Conservation (phyloP, 768 basidiomycete species). For the Hypholoma fasciculare region DNA sequence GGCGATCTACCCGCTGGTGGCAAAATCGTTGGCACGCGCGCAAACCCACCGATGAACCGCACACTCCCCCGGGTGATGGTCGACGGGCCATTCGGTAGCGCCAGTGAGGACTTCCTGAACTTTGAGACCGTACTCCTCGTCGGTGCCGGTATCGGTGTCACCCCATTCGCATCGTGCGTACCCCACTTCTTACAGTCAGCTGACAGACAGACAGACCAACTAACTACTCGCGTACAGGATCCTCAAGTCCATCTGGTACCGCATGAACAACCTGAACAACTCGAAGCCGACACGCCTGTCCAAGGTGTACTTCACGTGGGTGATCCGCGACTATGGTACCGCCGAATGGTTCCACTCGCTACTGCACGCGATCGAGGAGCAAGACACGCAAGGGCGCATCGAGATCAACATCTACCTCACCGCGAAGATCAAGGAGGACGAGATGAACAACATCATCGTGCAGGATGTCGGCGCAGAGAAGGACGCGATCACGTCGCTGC, state of each 20-base stretch:
- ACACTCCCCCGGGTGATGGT: slow-evolving; percentile 92
- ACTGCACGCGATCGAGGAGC: slow-evolving; percentile 89
- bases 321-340: slow-evolving; percentile 88
- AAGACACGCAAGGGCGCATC: slow-evolving; percentile 81
- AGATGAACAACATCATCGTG: slow-evolving; percentile 91
- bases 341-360: slow-evolving; percentile 96
- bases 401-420: slow-evolving; percentile 96
- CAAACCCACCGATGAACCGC: slow-evolving; percentile 63
- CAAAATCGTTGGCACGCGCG: slow-evolving; percentile 58
- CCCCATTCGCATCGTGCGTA: slow-evolving; percentile 91
- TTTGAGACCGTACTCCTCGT: slow-evolving; percentile 88
- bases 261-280: slow-evolving; percentile 84
- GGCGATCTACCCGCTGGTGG: slow-evolving; percentile 47
- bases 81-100: slow-evolving; percentile 93
- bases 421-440: slow-evolving; percentile 87
- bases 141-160: slow-evolving; percentile 95
- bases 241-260: slow-evolving; percentile 92
- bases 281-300: slow-evolving; percentile 79
- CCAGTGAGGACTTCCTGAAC: slow-evolving; percentile 89
- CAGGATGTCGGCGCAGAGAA: slow-evolving; percentile 90
- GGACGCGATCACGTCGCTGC: slow-evolving; percentile 86
- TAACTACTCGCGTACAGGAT: slow-evolving; percentile 45
- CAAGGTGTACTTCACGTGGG: slow-evolving; percentile 95
- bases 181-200: not conserved
- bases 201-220: not conserved